phyloP scores from a whole-genome alignment of 2,329 filamentous ascomycete species.

The Phialemonium atrogriseum region DNA sequence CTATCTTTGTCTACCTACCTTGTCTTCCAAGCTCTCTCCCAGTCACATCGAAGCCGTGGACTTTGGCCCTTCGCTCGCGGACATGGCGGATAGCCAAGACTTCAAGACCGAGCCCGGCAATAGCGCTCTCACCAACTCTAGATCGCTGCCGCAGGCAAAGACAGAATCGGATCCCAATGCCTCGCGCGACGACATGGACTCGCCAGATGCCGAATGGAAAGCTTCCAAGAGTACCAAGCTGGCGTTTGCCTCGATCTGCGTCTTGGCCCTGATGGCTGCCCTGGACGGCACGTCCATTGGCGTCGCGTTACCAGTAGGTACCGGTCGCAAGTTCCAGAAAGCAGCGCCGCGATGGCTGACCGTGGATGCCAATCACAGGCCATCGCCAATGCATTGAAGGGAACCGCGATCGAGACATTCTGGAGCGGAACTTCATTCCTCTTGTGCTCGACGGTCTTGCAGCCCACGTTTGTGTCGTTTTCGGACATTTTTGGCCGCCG shows the following conservation, averaged over 20 bases:
- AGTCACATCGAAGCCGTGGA: no score
- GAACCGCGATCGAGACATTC: conserved; percentile 28
- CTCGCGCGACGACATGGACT: no score
- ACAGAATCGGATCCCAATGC: no score
- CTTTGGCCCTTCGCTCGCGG: no score
- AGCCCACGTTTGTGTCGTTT: conserved; percentile 31
- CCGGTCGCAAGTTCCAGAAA: background rate
- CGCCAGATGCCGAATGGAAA: conserved; percentile 25
- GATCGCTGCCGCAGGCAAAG: no score
- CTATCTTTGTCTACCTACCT: no score
- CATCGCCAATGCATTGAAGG: conserved; percentile 16
- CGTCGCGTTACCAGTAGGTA: conserved; percentile 30
- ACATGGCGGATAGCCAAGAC: no score
- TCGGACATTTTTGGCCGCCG: conserved; percentile 40
- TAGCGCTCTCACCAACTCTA: no score
- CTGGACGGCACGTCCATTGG: conserved; percentile 40
- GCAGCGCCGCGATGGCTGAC: background rate
- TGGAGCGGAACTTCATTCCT: conserved; percentile 43
- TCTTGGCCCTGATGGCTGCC: conserved; percentile 38
- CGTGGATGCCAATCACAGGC: no score
- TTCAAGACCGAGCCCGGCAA: no score
- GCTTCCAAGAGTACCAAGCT: conserved; percentile 30
- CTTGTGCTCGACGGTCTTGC: conserved; percentile 30
- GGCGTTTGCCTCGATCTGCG: conserved; percentile 29
- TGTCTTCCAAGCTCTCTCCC: no score